These are phyloP conservation scores for Penicillium occitanis DNA, from an alignment of 2,329 filamentous ascomycete species.

Conservation along the genomic window DNA sequence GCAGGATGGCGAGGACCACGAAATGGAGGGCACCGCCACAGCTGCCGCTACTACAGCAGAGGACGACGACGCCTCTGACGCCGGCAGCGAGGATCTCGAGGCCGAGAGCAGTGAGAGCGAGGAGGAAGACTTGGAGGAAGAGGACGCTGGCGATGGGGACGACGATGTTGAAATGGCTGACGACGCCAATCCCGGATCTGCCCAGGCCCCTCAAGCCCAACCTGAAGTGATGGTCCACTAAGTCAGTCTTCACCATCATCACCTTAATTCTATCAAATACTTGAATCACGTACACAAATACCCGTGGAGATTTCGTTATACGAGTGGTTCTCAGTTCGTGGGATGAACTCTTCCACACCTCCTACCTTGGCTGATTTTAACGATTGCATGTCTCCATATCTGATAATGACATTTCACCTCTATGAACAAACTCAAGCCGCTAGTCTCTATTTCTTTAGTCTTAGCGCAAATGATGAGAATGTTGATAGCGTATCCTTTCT, in stretches of 20 bases:
- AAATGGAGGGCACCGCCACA: conserved; percentile 69
- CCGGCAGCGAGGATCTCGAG: conserved; percentile 75
- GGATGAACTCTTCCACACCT: conserved; percentile 4
- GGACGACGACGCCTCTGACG: conserved; percentile 67
- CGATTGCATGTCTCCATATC: conserved; percentile 20
- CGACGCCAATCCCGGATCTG: conserved; percentile 41
- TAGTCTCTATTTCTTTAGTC: neutral
- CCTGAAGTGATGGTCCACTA: conserved; percentile 51
- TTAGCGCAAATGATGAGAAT: neutral
- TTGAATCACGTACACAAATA: conserved; percentile 19
- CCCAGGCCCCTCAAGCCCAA: conserved; percentile 35
- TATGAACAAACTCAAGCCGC: neutral
- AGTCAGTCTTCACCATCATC: conserved; percentile 15
- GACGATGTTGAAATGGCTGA: conserved; percentile 61
- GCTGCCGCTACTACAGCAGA: conserved; percentile 47
- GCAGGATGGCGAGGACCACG: conserved; percentile 63
- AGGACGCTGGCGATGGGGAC: conserved; percentile 56
- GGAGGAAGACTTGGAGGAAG: conserved; percentile 66
- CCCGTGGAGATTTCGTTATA: conserved; percentile 17
- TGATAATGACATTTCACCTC: conserved; percentile 17
- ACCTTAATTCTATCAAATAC: conserved; percentile 13
- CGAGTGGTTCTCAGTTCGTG: conserved; percentile 3
- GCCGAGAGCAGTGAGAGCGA: conserved; percentile 73
- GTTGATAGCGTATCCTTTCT: neutral
- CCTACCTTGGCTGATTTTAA: conserved; percentile 2